Percentiles rank a stretch among this genome's conserved stretches.
Conservation (phyloP, 441 rosid genomes). For the Euphorbia schlechtendalii region DNA sequence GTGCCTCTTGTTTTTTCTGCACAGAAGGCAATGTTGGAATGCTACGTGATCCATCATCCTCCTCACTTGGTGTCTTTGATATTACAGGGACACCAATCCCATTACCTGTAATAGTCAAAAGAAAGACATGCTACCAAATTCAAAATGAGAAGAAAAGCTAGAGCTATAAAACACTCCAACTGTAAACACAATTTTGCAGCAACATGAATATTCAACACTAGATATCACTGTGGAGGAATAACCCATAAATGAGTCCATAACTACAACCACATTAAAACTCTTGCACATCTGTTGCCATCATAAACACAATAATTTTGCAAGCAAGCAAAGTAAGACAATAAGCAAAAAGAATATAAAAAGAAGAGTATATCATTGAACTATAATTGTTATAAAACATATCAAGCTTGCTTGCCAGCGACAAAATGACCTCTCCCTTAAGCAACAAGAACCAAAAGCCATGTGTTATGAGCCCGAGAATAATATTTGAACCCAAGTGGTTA, state of each 20-base stretch:
- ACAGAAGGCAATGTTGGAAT: conserved; percentile 29
- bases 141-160: not conserved
- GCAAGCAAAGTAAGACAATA: not conserved
- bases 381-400: not conserved
- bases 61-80: conserved; percentile 31
- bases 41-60: conserved; percentile 35
- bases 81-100: conserved; percentile 17
- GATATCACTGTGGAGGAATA: not conserved
- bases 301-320: not conserved
- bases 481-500: not conserved
- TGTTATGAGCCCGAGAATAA: not conserved
- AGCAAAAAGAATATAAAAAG: not conserved
- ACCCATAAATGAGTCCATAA: not conserved
- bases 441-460: not conserved
- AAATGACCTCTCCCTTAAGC: not conserved
- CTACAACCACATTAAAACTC: not conserved
- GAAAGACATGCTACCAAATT: conserved; percentile 5
- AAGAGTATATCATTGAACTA: not conserved
- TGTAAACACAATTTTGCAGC: not conserved
- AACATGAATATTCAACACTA: not conserved
- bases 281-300: not conserved
- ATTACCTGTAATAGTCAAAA: conserved; percentile 30
- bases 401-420: not conserved
- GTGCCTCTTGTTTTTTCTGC: conserved; percentile 37
- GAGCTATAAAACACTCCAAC: not conserved